Evolutionary conservation across 2,329 filamentous ascomycete species (phyloP).

Genomic region (Cadophora gregata): DNA sequence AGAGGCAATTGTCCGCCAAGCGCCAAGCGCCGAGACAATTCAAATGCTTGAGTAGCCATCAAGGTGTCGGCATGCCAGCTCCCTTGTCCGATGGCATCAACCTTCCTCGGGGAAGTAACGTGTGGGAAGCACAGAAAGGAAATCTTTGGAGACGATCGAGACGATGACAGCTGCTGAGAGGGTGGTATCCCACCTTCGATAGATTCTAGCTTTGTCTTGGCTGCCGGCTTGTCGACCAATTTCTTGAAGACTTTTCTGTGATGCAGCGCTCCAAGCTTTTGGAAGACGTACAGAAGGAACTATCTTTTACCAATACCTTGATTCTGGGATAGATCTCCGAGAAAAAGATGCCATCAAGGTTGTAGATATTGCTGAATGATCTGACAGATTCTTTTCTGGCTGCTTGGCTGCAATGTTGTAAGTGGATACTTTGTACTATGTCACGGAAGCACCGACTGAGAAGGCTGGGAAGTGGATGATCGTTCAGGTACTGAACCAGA

Average conservation of each 20-base stretch:
- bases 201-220: slow-evolving; percentile 16
- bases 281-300: background rate
- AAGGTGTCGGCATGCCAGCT: slow-evolving; percentile 18
- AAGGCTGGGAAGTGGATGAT: slow-evolving; percentile 3
- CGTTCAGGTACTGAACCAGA: background rate
- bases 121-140: background rate
- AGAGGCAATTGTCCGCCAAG: slow-evolving; percentile 18
- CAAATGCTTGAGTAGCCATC: slow-evolving; percentile 23
- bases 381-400: background rate
- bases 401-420: slow-evolving; percentile 10
- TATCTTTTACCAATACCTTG: background rate
- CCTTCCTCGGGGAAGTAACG: background rate
- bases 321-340: background rate
- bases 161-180: background rate
- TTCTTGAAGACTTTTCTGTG: slow-evolving; percentile 5
- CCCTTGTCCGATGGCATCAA: background rate
- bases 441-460: background rate
- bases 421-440: background rate
- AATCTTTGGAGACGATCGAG: background rate
- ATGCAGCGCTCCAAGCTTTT: slow-evolving; percentile 11
- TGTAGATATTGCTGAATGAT: background rate
- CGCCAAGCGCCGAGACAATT: slow-evolving; percentile 19
- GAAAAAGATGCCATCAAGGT: slow-evolving; percentile 13
- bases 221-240: slow-evolving; percentile 8
- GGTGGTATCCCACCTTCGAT: slow-evolving; percentile 8